Base-by-base conservation (phyloP, 805 yeast species). In the Wickerhamomyces strasburgensis region DNA sequence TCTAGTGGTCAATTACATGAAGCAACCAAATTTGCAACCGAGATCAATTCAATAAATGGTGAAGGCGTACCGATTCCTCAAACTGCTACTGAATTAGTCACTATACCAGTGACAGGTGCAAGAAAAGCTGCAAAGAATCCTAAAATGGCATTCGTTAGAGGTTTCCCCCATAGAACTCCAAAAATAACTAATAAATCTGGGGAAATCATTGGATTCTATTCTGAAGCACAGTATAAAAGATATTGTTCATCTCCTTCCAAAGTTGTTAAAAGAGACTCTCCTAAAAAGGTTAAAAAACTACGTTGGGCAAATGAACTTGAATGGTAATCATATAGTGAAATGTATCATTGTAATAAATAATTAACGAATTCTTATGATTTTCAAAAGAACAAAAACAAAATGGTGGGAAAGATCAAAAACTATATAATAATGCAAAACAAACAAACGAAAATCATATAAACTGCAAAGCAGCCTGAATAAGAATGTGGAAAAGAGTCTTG, bases 21-120 rank as follows among this genome's bases (percentile, higher is more conserved):
- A 49, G 84, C 85, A 8, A 79, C 85, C 3, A 72, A 69, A 46
- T 79, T 73, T 56, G 87, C 84, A 2, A 80, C 86, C 1, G 84
- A 79, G 52, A 64, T 80, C 39, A 80, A 80, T 52, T 69, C 84
- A 0, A 66, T 72, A 26, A 78, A 77, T 48, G 68, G 81, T 40
- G 73, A 70, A 42, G 84, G 81, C 7, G 72, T 80, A 33, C 78
- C 80, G 10, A 54, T 79, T 14, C 87, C 85, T 0, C 78, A 71
- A 39, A 69, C 67, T 37, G 61, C 64, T 2, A 70, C 73, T 39
- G 84, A 78, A 49, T 61, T 74, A 14, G 83, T 78, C 5, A 76
- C 76, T 26, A 76, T 78, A 14, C 84, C 84, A 2, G 37, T 46
- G 1, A 33, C 17, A 4, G 46, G 50, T 3, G 27, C 45, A 13